These are phyloP conservation scores for Peronospora belbahrii DNA, from an alignment of 352 stramenopile species.

Conservation along the genomic window DNA sequence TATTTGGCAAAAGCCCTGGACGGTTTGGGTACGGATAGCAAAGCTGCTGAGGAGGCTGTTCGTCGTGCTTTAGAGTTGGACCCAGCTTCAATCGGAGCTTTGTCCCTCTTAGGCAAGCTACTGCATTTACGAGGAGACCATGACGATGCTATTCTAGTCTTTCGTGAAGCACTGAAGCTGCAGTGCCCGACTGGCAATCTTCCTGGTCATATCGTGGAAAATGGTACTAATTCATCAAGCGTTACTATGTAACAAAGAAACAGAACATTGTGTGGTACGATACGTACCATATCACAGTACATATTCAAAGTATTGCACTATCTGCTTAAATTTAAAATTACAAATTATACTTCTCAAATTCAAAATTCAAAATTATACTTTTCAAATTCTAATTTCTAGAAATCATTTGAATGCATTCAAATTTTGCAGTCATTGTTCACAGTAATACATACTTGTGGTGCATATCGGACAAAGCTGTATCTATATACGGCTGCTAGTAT, in stretches of 20 bases:
- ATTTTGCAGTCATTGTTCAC: no score
- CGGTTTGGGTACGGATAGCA: conserved; percentile 25
- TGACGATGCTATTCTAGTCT: conserved; percentile 61
- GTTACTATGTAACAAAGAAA: conserved; percentile 24
- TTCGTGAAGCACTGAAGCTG: conserved; percentile 46
- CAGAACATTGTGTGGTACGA: no score
- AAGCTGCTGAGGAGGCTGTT: conserved; percentile 41
- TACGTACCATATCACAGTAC: no score
- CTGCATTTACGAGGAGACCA: conserved; percentile 56
- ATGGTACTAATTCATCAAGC: conserved; percentile 13
- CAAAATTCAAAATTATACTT: no score
- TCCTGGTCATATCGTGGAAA: not conserved
- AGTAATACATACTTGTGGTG: not conserved
- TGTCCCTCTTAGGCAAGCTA: conserved; percentile 57
- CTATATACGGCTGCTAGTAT: not conserved
- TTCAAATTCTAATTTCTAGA: no score
- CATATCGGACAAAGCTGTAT: not conserved
- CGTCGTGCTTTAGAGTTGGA: conserved; percentile 40
- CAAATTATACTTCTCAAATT: no score
- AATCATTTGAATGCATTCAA: no score
- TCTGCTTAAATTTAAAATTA: no score
- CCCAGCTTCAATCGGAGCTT: conserved; percentile 35
- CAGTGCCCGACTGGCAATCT: conserved; percentile 30
- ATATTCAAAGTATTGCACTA: no score
- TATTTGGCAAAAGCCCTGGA: conserved; percentile 62